Evolutionary conservation across 768 basidiomycete genomes (phyloP).

Genomic region (Mycena haematopus): DNA sequence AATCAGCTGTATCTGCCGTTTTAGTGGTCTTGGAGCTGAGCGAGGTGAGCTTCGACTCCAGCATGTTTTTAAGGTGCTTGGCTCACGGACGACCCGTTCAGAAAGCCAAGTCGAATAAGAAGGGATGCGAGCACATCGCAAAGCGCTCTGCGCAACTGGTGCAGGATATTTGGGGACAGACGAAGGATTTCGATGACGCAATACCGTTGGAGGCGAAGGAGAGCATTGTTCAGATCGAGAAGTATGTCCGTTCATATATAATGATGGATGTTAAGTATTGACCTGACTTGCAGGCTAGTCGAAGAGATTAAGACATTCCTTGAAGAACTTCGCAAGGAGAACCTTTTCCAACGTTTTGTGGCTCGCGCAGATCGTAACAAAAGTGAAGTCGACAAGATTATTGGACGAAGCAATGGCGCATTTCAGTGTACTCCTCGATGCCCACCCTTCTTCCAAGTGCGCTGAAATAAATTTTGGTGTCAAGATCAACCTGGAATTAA

Average conservation of each 20-base stretch:
- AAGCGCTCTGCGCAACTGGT: neutral
- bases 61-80: neutral
- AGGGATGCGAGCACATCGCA: neutral
- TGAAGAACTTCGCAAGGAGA: slow-evolving; percentile 3
- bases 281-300: neutral
- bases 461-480: neutral
- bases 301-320: slow-evolving; percentile 13
- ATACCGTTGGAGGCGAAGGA: neutral
- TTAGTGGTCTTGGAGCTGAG: neutral
- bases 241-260: neutral
- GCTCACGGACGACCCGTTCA: neutral
- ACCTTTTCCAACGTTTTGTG: slow-evolving; percentile 1
- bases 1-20: neutral
- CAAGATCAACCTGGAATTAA: slow-evolving; percentile 4
- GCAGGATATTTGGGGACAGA: slow-evolving; percentile 1
- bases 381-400: slow-evolving; percentile 6
- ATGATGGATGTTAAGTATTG: neutral
- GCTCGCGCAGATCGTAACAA: slow-evolving; percentile 6
- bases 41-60: neutral
- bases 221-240: neutral
- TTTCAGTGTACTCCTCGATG: slow-evolving; percentile 9
- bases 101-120: neutral
- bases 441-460: neutral
- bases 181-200: neutral
- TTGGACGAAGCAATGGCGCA: slow-evolving; percentile 2